Base-by-base conservation (phyloP, 495 filamentous ascomycete species). In the Xanthoparmelia taractica region DNA sequence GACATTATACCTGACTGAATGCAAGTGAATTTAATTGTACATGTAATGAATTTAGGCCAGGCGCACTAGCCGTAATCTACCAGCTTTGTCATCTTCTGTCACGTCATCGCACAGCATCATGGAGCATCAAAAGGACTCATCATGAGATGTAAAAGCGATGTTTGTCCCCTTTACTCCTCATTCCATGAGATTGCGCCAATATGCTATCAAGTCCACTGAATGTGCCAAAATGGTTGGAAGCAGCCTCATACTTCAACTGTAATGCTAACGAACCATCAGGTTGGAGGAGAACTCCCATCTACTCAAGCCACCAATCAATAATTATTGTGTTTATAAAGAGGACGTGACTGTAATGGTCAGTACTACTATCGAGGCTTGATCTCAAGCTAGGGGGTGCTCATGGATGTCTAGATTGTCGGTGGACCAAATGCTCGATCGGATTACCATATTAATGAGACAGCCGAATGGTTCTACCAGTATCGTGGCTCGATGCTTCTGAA, bases 401-500 rank as follows among this genome's bases (percentile, higher is more conserved):
- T 18, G 23, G 29, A 37, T 29, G 17, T 52, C 20, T 68, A 89
- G 91, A 92, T 98, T 66, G 92, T 98, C 61, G 94, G 94, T 69
- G 95, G 94, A 18, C 94, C 94, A 61, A 98, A 98, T 74, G 90
- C 90, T 20, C 86, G 94, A 65, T 96, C 92, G 58, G 95, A 97
- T 80, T 98, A 96, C 79, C 94, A 97, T 80, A 96, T 98, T 79
- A 98, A 98, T 78, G 78, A 85, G 58, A 98, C 94, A 0, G 85
- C 94, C 10, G 94, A 98, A 71, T 97, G 91, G 84, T 98, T 97
- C 82, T 98, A 95, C 80, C 93, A 97, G 73, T 89, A 96, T 79
- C 84, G 85, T 63, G 94, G 94, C 57, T 84, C 84, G 33, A 96
- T 98, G 94, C 79, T 97, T 25, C 85, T 98, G 57, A 96, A 95